phyloP scores from a whole-genome alignment of 2,329 filamentous ascomycete species.

The Pseudohalonectria lignicola region DNA sequence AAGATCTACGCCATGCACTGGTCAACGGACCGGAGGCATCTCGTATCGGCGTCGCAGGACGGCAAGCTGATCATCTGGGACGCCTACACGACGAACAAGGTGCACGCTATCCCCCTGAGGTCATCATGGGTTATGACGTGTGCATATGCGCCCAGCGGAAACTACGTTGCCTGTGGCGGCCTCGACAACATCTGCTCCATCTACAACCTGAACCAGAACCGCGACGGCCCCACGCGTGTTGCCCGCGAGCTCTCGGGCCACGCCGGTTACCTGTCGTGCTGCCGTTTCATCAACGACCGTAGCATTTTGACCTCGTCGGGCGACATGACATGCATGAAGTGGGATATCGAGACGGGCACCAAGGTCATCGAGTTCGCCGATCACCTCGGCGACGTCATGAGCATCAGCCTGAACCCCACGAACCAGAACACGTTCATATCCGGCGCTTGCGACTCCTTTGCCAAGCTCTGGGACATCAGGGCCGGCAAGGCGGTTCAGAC shows the following conservation, averaged over 20 bases:
- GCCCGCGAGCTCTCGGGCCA: constrained; percentile 93
- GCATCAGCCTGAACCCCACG: constrained; percentile 97
- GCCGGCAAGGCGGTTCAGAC: constrained; percentile 98
- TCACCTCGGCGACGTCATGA: constrained; percentile 98
- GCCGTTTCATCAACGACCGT: constrained; percentile 96
- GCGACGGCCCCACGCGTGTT: constrained; percentile 94
- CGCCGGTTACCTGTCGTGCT: constrained; percentile 95
- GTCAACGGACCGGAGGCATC: constrained; percentile 94
- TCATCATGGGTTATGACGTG: constrained; percentile 99
- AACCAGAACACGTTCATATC: constrained; percentile 99
- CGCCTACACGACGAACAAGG: constrained; percentile 98
- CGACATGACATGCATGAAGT: constrained; percentile 99
- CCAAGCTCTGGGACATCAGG: constrained; percentile 97
- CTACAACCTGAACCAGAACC: constrained; percentile 90
- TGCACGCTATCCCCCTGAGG: constrained; percentile 92
- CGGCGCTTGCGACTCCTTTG: constrained; percentile 97
- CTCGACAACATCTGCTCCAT: constrained; percentile 99
- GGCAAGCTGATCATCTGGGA: constrained; percentile 99
- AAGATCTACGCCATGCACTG: constrained; percentile 99
- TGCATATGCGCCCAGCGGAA: constrained; percentile 95
- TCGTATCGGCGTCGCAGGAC: constrained; percentile 96
- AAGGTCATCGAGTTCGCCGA: constrained; percentile 98
- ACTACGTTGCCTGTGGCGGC: constrained; percentile 97
- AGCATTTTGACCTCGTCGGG: constrained; percentile 96
- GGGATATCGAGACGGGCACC: constrained; percentile 96